Conservation (phyloP, 2,329 filamentous ascomycete genomes). For the Juglanconis juglandina region DNA sequence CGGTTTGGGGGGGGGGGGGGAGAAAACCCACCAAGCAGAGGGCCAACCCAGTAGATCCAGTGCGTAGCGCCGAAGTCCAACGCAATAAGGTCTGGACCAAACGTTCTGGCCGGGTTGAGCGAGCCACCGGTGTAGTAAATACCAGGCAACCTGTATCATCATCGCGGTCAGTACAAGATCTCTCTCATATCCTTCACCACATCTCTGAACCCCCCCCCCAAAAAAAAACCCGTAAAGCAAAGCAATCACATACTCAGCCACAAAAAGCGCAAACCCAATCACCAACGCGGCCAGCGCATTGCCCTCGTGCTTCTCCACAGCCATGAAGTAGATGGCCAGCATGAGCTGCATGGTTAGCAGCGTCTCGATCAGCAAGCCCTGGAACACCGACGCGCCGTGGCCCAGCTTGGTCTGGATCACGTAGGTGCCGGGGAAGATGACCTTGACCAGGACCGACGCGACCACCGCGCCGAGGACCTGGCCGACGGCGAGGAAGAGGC, state of each 20-base stretch:
- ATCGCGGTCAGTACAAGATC: background rate
- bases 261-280: slow-evolving; percentile 11
- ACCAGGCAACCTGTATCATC: slow-evolving; percentile 21
- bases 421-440: slow-evolving; percentile 27
- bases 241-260: slow-evolving; percentile 3
- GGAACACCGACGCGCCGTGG: slow-evolving; percentile 38
- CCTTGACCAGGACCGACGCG: slow-evolving; percentile 44
- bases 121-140: slow-evolving; percentile 44
- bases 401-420: slow-evolving; percentile 44
- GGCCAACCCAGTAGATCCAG: slow-evolving; percentile 53
- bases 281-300: slow-evolving; percentile 37
- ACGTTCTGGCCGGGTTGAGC: slow-evolving; percentile 46
- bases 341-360: slow-evolving; percentile 50
- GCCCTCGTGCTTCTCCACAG: slow-evolving; percentile 57
- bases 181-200: background rate
- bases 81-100: slow-evolving; percentile 42
- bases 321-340: slow-evolving; percentile 54
- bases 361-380: slow-evolving; percentile 52
- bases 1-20: slow-evolving; percentile 40
- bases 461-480: slow-evolving; percentile 29
- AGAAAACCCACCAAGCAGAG: slow-evolving; percentile 41
- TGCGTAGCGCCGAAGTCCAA: slow-evolving; percentile 38
- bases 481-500: slow-evolving; percentile 29
- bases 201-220: background rate
- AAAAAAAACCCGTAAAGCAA: too few species aligned